Evolutionary conservation across 1,139 yeast genomes (phyloP).

Genomic region (Zygosaccharomyces sapae): DNA sequence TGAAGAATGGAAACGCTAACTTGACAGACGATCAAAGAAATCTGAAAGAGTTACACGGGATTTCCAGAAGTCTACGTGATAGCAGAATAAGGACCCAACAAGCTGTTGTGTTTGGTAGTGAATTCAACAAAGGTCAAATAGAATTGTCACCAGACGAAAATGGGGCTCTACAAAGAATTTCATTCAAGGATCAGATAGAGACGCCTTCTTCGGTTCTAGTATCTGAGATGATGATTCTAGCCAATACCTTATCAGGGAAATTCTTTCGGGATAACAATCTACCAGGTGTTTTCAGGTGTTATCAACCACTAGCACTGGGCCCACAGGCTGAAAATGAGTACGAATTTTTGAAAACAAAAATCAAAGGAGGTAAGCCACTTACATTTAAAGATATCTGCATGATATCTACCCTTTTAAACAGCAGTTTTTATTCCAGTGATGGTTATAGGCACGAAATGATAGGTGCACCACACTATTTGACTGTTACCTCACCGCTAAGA

Average conservation of each 20-base stretch:
- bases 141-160: conserved; percentile 14
- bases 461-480: conserved; percentile 62
- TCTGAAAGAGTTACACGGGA: conserved; percentile 35
- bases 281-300: conserved; percentile 57
- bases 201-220: conserved; percentile 56
- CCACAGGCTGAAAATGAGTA: conserved; percentile 31
- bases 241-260: conserved; percentile 60
- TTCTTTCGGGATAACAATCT: conserved; percentile 46
- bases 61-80: conserved; percentile 37
- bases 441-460: conserved; percentile 56
- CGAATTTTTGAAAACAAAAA: conserved; percentile 27
- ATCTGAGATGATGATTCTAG: conserved; percentile 76
- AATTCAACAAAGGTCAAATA: conserved; percentile 30
- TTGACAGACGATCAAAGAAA: conserved; percentile 30
- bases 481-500: conserved; percentile 86
- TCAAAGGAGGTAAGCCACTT: conserved; percentile 26
- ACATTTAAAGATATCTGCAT: conserved; percentile 38
- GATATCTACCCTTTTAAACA: conserved; percentile 39
- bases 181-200: conserved; percentile 27
- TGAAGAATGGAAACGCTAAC: neutral
- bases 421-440: conserved; percentile 41
- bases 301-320: conserved; percentile 39
- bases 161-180: conserved; percentile 16
- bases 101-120: conserved; percentile 40
- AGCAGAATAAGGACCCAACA: conserved; percentile 34